Evolutionary conservation across 2,329 filamentous ascomycete species (phyloP), one percentile per base, ranked within the genome.

Genomic region (Stylonectria norvegica): DNA sequence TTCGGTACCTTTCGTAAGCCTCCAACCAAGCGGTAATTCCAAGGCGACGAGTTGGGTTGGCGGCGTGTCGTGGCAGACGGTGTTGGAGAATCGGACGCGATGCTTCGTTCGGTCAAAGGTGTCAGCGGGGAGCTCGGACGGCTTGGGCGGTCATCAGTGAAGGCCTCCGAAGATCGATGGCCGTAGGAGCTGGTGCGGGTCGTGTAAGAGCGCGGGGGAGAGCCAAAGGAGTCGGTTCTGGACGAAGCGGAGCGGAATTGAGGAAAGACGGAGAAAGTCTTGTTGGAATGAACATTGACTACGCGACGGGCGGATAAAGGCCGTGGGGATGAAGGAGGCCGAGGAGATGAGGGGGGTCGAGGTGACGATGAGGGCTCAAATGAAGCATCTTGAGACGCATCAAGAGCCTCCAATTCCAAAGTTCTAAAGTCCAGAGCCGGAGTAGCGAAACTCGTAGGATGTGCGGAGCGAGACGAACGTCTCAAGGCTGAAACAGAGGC

Each of bases 191-290:
- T 60, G 36, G 50, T 71, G 33, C 71, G 66, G 15, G 69, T 68
- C 14, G 73, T 69, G 28, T 67, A 66, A 25, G 71, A 75, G 33
- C 69, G 57, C 12, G 62, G 64, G 22, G 67, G 62, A 8, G 74
- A 73, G 48, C 58, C 57, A 14, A 58, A 45, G 14, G 61, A 63
- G n/a, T 58, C 48, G 11, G 57, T 52, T 41, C 53, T 50, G 8
- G 59, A 64, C 5, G 57, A 59, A 10, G 49, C 42, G 9, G 57
- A 55, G 23, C 44, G 42, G n/a, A 56, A 43, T 30, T 71, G 53
- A 57, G 60, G 61, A 47, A 70, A 47, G 40, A 80, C 60, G 12
- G 75, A 77, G 51, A 81, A 81, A 4, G 77, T 81, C 60, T 78
- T 78, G 59, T 81, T 73, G 5, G 75, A 59, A 50, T 79, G 68